phyloP scores from a whole-genome alignment of 805 yeast genomes.

The Jamesozyma hellenica region DNA sequence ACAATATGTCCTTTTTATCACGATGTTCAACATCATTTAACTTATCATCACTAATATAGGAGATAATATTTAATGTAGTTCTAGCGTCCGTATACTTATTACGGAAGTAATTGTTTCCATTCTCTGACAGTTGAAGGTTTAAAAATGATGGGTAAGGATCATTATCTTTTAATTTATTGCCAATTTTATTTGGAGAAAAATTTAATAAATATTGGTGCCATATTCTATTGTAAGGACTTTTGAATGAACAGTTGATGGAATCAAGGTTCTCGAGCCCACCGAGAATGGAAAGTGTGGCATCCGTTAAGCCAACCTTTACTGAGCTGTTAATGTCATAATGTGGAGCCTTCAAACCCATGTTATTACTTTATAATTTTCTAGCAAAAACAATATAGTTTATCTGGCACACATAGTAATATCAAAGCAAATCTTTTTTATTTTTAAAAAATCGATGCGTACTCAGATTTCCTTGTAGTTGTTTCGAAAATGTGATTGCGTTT shows the following conservation, averaged over 20 bases:
- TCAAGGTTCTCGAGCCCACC: neutral
- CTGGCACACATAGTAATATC: too few relatives aligned
- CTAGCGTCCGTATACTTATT: slow-evolving; percentile 30
- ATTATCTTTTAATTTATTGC: too few relatives aligned
- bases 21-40: slow-evolving; percentile 33
- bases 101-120: slow-evolving; percentile 32
- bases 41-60: slow-evolving; percentile 50
- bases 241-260: neutral
- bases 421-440: too few relatives aligned
- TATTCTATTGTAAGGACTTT: neutral
- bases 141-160: slow-evolving; percentile 6
- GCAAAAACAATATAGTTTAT: too few relatives aligned
- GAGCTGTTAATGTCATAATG: neutral
- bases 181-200: neutral
- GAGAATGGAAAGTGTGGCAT: neutral
- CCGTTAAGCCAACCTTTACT: neutral
- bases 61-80: slow-evolving; percentile 39
- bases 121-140: slow-evolving; percentile 25
- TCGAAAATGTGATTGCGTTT: too few relatives aligned
- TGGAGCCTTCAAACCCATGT: too few relatives aligned
- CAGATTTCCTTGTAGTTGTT: too few relatives aligned
- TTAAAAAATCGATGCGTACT: too few relatives aligned
- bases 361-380: too few relatives aligned
- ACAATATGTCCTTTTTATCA: neutral
- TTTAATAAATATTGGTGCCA: too few relatives aligned